Percentiles rank a stretch among this genome's conserved stretches.
Conservation (phyloP, 129 eudicot genomes). For the Chrysanthemum makinoi region DNA sequence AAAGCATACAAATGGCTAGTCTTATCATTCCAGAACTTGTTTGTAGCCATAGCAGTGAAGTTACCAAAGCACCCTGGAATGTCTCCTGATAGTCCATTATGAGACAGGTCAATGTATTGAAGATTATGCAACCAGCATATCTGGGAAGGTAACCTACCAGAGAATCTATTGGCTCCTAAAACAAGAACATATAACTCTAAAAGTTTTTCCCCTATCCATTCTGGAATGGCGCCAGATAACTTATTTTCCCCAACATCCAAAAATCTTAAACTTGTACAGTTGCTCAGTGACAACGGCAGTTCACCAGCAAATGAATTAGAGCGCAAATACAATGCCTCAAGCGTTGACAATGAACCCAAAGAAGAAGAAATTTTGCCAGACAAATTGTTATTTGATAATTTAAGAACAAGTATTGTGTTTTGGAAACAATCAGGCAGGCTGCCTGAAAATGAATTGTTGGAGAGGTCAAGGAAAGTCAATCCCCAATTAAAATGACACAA, state of each 20-base stretch:
- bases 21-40: not conserved
- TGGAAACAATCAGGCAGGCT: constrained; percentile 25
- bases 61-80: constrained; percentile 29
- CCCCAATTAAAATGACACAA: not conserved
- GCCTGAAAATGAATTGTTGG: constrained; percentile 23
- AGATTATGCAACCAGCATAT: constrained; percentile 8
- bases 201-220: too few species aligned
- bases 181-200: too few species aligned
- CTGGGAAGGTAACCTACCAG: constrained; percentile 27
- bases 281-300: too few species aligned
- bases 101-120: constrained; percentile 33
- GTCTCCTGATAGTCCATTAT: constrained; percentile 20
- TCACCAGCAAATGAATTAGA: too few species aligned
- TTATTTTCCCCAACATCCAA: too few species aligned
- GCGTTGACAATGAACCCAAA: constrained; percentile 10
- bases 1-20: too few species aligned
- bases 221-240: too few species aligned
- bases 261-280: too few species aligned
- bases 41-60: constrained; percentile 14
- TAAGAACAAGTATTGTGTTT: constrained; percentile 10
- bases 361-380: constrained; percentile 24
- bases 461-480: constrained; percentile 23
- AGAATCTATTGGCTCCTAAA: constrained; percentile 24
- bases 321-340: constrained; percentile 9
- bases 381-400: constrained; percentile 29